Evolutionary conservation across 345 rosid genomes (phyloP).

Genomic region (Carallia brachiata): DNA sequence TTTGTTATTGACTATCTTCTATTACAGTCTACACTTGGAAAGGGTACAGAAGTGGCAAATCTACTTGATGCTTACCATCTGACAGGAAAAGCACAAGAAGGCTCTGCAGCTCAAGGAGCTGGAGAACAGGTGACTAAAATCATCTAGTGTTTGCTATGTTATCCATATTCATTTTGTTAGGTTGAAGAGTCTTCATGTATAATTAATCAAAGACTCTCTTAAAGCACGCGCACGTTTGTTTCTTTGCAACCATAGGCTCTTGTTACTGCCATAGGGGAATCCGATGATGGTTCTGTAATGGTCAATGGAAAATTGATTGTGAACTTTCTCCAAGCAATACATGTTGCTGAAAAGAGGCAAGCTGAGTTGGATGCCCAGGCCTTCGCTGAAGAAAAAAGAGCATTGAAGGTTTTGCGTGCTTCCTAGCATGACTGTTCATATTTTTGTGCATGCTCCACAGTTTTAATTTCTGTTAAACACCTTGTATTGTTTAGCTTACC

Average conservation of each 20-base stretch:
- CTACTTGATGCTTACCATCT: conserved; percentile 79
- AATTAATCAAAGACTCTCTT: neutral
- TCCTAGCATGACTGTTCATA: conserved; percentile 11
- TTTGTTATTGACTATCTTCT: conserved; percentile 8
- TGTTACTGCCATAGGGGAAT: conserved; percentile 48
- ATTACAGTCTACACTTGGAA: conserved; percentile 39
- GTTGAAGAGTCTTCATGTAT: neutral
- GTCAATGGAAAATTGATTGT: conserved; percentile 76
- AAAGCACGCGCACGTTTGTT: neutral
- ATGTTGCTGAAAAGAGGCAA: conserved; percentile 85
- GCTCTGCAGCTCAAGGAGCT: conserved; percentile 18
- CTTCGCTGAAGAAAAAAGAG: conserved; percentile 68
- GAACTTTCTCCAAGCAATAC: conserved; percentile 84
- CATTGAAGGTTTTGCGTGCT: conserved; percentile 54
- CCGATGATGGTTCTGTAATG: conserved; percentile 47
- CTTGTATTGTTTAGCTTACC: neutral
- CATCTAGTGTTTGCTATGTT: conserved; percentile 9
- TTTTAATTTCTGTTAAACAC: neutral
- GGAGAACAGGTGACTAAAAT: conserved; percentile 28
- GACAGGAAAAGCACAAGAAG: conserved; percentile 42
- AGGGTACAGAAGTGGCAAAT: conserved; percentile 32
- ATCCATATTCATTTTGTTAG: conserved; percentile 13
- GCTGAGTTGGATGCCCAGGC: conserved; percentile 78
- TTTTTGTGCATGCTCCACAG: conserved; percentile 7
- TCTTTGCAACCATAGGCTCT: conserved; percentile 45